Evolutionary conservation across 2,329 filamentous ascomycete genomes (phyloP).

Genomic region (Pseudogymnoascus sp.): DNA sequence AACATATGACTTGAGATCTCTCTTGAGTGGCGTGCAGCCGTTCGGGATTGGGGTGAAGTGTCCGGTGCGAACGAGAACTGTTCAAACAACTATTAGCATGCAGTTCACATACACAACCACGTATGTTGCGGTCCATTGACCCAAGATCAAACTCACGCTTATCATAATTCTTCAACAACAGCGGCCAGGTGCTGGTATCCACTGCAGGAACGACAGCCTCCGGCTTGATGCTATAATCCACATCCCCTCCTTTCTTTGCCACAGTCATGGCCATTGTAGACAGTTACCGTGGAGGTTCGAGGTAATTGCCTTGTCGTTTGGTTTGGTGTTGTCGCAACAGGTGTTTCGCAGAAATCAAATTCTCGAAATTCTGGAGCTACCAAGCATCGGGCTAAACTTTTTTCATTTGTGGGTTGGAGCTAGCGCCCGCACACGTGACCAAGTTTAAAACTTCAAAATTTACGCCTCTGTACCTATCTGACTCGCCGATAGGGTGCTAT

Average conservation of each 20-base stretch:
- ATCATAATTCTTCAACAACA: conserved; percentile 93
- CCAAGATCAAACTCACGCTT: conserved; percentile 54
- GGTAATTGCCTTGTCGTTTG: conserved; percentile 9
- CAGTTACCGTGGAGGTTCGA: conserved; percentile 16
- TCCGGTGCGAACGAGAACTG: conserved; percentile 84
- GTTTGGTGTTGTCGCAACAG: conserved; percentile 8
- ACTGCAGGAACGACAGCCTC: conserved; percentile 69
- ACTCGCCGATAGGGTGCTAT: background rate
- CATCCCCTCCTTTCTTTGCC: conserved; percentile 46
- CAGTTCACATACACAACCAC: conserved; percentile 15
- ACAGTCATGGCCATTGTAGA: conserved; percentile 39
- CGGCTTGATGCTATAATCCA: conserved; percentile 86
- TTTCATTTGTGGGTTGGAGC: conserved; percentile 10
- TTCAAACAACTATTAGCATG: conserved; percentile 12
- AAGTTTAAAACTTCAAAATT: background rate
- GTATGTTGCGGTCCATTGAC: background rate
- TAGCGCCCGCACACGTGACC: conserved; percentile 1
- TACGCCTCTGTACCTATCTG: background rate
- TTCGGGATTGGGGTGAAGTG: conserved; percentile 96
- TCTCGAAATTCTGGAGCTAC: conserved; percentile 7
- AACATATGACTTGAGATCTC: conserved; percentile 95
- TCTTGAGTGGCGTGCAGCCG: conserved; percentile 83
- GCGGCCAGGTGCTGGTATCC: conserved; percentile 84
- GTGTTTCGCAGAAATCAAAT: conserved; percentile 8
- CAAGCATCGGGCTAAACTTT: conserved; percentile 9